Evolutionary conservation across 2,329 filamentous ascomycete genomes (phyloP).

Genomic region (Phoma sp.): DNA sequence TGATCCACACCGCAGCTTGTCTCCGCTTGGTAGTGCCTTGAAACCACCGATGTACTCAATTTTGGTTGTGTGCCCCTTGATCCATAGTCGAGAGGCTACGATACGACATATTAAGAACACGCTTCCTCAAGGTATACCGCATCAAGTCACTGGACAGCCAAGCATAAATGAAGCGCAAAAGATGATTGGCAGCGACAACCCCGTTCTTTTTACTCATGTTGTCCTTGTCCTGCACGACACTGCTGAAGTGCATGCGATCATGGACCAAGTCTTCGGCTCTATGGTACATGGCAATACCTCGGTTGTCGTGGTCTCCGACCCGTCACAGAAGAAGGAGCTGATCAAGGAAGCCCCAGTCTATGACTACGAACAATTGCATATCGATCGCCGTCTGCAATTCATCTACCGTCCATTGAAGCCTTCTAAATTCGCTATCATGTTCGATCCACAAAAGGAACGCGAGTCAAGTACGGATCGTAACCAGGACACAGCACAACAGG

Average conservation of each 20-base stretch:
- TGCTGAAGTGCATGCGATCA: conserved; percentile 77
- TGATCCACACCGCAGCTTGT: no score
- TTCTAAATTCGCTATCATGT: conserved; percentile 83
- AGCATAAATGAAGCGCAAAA: conserved; percentile 75
- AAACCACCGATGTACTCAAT: conserved; percentile 83
- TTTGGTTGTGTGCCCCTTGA: conserved; percentile 85
- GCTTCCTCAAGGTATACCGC: conserved; percentile 83
- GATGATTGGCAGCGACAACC: conserved; percentile 71
- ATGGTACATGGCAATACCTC: conserved; percentile 67
- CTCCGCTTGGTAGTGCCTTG: no score
- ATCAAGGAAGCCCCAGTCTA: conserved; percentile 71
- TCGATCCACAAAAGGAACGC: conserved; percentile 79
- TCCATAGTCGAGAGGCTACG: conserved; percentile 88
- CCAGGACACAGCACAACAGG: conserved; percentile 78
- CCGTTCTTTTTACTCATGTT: conserved; percentile 84
- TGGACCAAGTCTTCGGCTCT: conserved; percentile 72
- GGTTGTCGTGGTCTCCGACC: conserved; percentile 85
- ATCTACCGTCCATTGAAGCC: conserved; percentile 97
- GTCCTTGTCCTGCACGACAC: conserved; percentile 82
- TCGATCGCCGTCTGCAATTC: conserved; percentile 75
- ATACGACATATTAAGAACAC: conserved; percentile 96
- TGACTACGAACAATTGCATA: conserved; percentile 69
- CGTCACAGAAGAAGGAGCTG: conserved; percentile 85
- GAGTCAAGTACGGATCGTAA: conserved; percentile 84
- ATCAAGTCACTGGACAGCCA: conserved; percentile 78